Conservation (phyloP, 306 rosid genomes). For the Nissolia schottii region DNA sequence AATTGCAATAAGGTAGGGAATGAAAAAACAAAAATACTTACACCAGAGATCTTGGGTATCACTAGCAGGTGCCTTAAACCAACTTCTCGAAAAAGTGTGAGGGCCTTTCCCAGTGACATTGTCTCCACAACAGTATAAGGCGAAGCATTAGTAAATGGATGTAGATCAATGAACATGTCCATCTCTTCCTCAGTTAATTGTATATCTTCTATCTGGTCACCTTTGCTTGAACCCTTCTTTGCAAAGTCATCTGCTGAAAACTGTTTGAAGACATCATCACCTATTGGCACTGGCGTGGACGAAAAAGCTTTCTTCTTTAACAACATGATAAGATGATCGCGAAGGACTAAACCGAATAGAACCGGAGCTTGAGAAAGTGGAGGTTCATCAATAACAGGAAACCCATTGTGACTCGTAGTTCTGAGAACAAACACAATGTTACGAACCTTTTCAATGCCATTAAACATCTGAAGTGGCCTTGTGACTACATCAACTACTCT, state of each 20-base stretch:
- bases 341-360: constrained; percentile 75
- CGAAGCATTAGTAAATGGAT: constrained; percentile 83
- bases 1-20: constrained; percentile 19
- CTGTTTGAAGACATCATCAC: constrained; percentile 23
- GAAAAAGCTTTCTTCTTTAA: constrained; percentile 70
- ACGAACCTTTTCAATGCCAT: constrained; percentile 81
- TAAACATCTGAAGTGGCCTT: constrained; percentile 78
- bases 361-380: constrained; percentile 53
- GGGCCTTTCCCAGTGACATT: constrained; percentile 90
- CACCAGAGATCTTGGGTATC: constrained; percentile 71
- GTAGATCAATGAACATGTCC: constrained; percentile 85
- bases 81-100: constrained; percentile 66
- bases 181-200: constrained; percentile 64
- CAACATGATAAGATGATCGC: constrained; percentile 70
- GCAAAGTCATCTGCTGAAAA: constrained; percentile 70
- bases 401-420: constrained; percentile 72
- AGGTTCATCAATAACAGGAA: constrained; percentile 85
- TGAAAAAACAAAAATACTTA: constrained; percentile 44
- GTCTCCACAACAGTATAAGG: constrained; percentile 92
- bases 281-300: constrained; percentile 32
- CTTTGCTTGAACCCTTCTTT: constrained; percentile 55
- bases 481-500: constrained; percentile 72
- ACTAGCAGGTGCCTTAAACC: constrained; percentile 92
- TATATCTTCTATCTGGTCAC: constrained; percentile 53
- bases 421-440: constrained; percentile 64